These are phyloP conservation scores for Neocatenulostroma microsporum DNA, from an alignment of 2,329 filamentous ascomycete genomes.

Conservation along the genomic window DNA sequence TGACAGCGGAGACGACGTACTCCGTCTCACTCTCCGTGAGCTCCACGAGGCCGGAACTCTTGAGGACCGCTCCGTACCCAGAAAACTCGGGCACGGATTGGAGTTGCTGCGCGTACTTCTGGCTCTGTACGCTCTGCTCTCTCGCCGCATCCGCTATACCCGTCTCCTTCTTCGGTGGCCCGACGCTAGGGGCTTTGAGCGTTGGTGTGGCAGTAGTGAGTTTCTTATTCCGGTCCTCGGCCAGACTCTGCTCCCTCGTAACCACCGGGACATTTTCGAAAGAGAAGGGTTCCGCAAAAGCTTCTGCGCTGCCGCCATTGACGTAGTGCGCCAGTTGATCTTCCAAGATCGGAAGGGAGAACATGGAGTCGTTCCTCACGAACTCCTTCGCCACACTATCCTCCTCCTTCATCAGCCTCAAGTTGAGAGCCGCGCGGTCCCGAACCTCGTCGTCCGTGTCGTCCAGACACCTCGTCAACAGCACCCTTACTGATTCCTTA, in stretches of 20 bases:
- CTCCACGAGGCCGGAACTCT: constrained; percentile 77
- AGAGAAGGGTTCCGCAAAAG: constrained; percentile 81
- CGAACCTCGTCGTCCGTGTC: constrained; percentile 97
- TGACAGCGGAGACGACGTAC: constrained; percentile 87
- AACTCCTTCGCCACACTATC: constrained; percentile 80
- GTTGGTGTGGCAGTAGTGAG: constrained; percentile 86
- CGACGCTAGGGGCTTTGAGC: constrained; percentile 82
- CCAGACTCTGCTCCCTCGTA: constrained; percentile 89
- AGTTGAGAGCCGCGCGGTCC: constrained; percentile 86
- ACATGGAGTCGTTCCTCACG: constrained; percentile 96
- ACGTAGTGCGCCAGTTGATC: constrained; percentile 98
- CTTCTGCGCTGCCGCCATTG: constrained; percentile 79
- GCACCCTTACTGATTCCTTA: constrained; percentile 87
- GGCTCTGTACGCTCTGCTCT: constrained; percentile 68
- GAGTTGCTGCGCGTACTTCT: constrained; percentile 83
- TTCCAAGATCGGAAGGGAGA: constrained; percentile 87
- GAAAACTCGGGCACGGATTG: constrained; percentile 85
- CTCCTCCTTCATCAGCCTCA: constrained; percentile 76
- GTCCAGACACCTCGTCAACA: constrained; percentile 87
- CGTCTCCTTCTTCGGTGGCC: constrained; percentile 66
- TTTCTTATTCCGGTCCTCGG: constrained; percentile 95
- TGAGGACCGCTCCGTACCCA: constrained; percentile 82
- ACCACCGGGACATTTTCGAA: constrained; percentile 86
- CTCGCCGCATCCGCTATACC: constrained; percentile 65
- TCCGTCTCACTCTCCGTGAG: constrained; percentile 96